These are phyloP conservation scores for Backusella tuberculispora DNA, from an alignment of 192 early-diverging fungal species.

Conservation along the genomic window DNA sequence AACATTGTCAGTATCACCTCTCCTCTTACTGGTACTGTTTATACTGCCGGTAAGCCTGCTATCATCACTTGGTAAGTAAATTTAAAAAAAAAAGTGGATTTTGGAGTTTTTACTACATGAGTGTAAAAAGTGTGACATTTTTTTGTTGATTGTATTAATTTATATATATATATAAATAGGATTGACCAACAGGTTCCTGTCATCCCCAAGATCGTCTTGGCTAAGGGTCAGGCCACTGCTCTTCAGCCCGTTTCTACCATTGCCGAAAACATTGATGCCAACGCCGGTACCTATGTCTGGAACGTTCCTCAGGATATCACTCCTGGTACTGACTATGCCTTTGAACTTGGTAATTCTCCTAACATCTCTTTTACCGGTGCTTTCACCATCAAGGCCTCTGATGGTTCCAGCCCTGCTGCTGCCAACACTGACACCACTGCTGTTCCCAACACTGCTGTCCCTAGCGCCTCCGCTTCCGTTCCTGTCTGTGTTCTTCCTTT, in stretches of 20 bases:
- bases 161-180: slow-evolving; percentile 10
- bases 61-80: slow-evolving; percentile 35
- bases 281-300: slow-evolving; percentile 31
- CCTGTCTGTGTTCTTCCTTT: neutral
- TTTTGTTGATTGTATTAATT: neutral
- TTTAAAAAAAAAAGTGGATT: neutral
- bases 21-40: slow-evolving; percentile 32
- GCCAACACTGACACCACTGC: neutral
- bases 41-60: slow-evolving; percentile 33
- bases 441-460: neutral
- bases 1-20: slow-evolving; percentile 35
- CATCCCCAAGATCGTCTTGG: slow-evolving; percentile 38
- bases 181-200: slow-evolving; percentile 24
- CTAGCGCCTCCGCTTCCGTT: slow-evolving; percentile 7
- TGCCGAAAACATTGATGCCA: slow-evolving; percentile 32
- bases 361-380: slow-evolving; percentile 33
- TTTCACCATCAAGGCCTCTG: slow-evolving; percentile 32
- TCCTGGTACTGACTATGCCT: slow-evolving; percentile 35
- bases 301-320: slow-evolving; percentile 33
- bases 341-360: slow-evolving; percentile 38
- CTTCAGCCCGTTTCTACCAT: slow-evolving; percentile 35
- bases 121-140: too few relatives aligned
- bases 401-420: slow-evolving; percentile 17
- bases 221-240: slow-evolving; percentile 29
- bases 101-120: neutral